These are phyloP conservation scores for Fusarium sororula DNA, from an alignment of 2,329 filamentous ascomycete species.

Conservation along the genomic window DNA sequence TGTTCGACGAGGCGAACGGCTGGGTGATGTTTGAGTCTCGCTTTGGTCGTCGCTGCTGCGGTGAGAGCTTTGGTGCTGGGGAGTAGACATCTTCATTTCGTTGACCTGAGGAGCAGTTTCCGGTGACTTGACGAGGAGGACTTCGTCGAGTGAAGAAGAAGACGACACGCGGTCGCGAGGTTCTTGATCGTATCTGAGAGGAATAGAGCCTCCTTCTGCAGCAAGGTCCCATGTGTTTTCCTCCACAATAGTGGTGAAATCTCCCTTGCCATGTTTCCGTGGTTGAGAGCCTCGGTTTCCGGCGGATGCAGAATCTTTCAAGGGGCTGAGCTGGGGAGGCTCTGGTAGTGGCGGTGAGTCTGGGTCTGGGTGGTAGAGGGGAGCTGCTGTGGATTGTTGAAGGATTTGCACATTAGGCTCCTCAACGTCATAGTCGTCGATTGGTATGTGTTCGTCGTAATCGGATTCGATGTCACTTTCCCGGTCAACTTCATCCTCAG, in stretches of 20 bases:
- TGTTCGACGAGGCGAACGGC: conserved; percentile 31
- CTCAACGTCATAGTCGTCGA: conserved; percentile 54
- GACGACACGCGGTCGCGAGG: conserved; percentile 41
- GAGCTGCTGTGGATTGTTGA: conserved; percentile 52
- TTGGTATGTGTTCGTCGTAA: conserved; percentile 56
- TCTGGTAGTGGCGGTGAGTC: conserved; percentile 58
- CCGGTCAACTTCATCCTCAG: conserved; percentile 38
- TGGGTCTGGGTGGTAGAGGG: conserved; percentile 39
- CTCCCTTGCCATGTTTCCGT: conserved; percentile 47
- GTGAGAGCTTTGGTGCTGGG: conserved; percentile 30
- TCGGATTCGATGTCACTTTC: conserved; percentile 53
- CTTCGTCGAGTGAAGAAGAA: conserved; percentile 48
- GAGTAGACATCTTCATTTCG: conserved; percentile 24
- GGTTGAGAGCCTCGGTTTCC: conserved; percentile 55
- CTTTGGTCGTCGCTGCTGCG: conserved; percentile 22
- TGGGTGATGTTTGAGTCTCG: conserved; percentile 21
- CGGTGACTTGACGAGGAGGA: conserved; percentile 41
- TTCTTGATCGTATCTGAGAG: conserved; percentile 4
- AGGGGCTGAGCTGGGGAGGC: conserved; percentile 59
- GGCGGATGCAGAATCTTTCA: conserved; percentile 61
- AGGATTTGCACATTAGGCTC: conserved; percentile 58
- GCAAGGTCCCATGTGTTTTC: conserved; percentile 58
- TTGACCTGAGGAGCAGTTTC: conserved; percentile 22
- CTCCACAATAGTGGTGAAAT: conserved; percentile 58
- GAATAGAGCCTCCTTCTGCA: conserved; percentile 34